Base-by-base conservation (phyloP, 1,284 basidiomycete genomes). In the Fomitopsis schrenkii region DNA sequence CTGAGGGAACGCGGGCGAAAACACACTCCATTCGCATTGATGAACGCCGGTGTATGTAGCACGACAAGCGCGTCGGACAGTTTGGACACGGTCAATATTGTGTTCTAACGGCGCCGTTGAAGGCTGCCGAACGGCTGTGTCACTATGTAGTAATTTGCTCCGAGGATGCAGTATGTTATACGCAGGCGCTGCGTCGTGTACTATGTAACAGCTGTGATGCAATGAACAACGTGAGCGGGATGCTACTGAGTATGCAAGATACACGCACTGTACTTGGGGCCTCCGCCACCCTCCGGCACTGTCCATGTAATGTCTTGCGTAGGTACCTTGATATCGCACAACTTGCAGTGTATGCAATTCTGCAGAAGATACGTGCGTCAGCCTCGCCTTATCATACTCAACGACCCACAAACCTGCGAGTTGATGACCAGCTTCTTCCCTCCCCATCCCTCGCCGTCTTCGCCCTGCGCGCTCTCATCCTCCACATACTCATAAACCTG, bases 401-500 rank as follows among this genome's bases (percentile, higher is more conserved):
- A 55, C 10, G 17, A 46, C 28, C 38, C 44, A 70, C 38, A 79
- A 38, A 90, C 90, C 82, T 98, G 97, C 12, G 94, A 93, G 77
- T 99, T 99, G 76, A 98, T 99, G 19, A 98, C 90, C 62, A 99
- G 81, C 77, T 93, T 95, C 77, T 94, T 94, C 17, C 95, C 95
- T 33, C 78, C 77, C 83, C 84, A 89, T 0, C 82, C 80, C 12
- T 63, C 68, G 26, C 65, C 59, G 2, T 62, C 60, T 28, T 62
- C 68, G 15, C 63, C 76, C 62, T 80, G 81, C 10, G 36, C 68
- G 17, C 65, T 77, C 64, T 83, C 84, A 42, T 85, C 89, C n/a
- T 89, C 90, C 15, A 97, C 90, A 72, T 99, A 99, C 78, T 99
- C 97, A 76, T 99, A 99, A 35, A 99, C 97, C 3, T 89, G 94